Percentiles rank a stretch among this genome's conserved stretches.
Conservation (phyloP, 805 yeast species). For the Hanseniaspora clermontiae region DNA sequence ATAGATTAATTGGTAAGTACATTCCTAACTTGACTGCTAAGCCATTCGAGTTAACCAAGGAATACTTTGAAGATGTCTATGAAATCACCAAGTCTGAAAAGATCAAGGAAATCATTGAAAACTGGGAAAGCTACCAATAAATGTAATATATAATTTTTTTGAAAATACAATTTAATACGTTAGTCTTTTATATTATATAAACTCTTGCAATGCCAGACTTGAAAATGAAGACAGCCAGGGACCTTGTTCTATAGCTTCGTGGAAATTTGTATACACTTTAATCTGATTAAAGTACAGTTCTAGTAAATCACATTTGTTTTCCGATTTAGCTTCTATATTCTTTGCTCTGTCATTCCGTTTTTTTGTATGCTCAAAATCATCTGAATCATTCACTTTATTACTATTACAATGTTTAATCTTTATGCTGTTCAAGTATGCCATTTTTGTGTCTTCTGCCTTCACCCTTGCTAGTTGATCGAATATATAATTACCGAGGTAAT, state of each 20-base stretch:
- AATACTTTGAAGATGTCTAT: slow-evolving; percentile 93
- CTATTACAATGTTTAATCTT: background rate
- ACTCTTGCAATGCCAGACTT: slow-evolving; percentile 36
- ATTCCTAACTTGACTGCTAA: slow-evolving; percentile 97
- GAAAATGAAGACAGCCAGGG: slow-evolving; percentile 43
- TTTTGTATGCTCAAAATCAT: background rate
- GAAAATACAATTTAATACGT: background rate
- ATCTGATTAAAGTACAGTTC: slow-evolving; percentile 27
- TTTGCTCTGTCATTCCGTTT: slow-evolving; percentile 17
- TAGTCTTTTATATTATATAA: slow-evolving; percentile 12
- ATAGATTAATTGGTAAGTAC: slow-evolving; percentile 84
- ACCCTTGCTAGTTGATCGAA: slow-evolving; percentile 8
- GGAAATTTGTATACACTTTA: slow-evolving; percentile 18
- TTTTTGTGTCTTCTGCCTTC: background rate
- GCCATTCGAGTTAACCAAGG: slow-evolving; percentile 92
- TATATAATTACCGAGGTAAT: slow-evolving; percentile 9
- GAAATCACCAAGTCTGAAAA: slow-evolving; percentile 81
- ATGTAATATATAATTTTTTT: slow-evolving; percentile 4
- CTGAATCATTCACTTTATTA: background rate
- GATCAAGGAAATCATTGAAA: slow-evolving; percentile 78
- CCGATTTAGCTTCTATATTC: slow-evolving; percentile 23
- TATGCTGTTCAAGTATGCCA: background rate
- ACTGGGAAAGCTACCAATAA: slow-evolving; percentile 77
- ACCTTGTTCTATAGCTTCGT: slow-evolving; percentile 23
- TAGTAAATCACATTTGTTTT: slow-evolving; percentile 14